A percentile compares a stretch with the other conserved stretches of the same genome.
phyloP scores from a whole-genome alignment of 306 rosid species.

The Dalbergia cochinchinensis region DNA sequence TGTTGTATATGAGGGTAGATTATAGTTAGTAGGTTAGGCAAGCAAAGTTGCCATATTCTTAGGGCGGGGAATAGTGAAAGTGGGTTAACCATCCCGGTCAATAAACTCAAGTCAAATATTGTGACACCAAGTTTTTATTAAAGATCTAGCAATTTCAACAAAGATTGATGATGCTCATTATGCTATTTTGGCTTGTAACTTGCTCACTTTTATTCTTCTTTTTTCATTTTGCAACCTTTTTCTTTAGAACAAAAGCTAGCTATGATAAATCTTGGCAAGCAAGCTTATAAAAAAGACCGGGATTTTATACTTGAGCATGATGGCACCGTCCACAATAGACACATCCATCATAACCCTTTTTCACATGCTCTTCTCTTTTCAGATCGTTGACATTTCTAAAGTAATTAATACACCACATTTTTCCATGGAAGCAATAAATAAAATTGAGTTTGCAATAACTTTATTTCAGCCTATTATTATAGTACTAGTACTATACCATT shows the following conservation, averaged over 20 bases:
- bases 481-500: too few relatives aligned
- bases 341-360: slow-evolving; percentile 58
- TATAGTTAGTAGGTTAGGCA: background rate
- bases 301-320: slow-evolving; percentile 41
- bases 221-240: slow-evolving; percentile 31
- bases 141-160: slow-evolving; percentile 12
- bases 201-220: slow-evolving; percentile 39
- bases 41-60: background rate
- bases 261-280: slow-evolving; percentile 51
- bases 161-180: slow-evolving; percentile 43
- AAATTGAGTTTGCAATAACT: slow-evolving; percentile 1
- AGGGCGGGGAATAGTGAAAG: background rate
- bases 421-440: slow-evolving; percentile 33
- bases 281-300: slow-evolving; percentile 43
- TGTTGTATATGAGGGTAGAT: too few relatives aligned
- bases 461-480: background rate
- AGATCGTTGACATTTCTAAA: slow-evolving; percentile 51
- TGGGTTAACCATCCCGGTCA: background rate
- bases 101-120: slow-evolving; percentile 22
- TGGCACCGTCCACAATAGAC: slow-evolving; percentile 55
- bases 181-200: slow-evolving; percentile 53
- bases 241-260: slow-evolving; percentile 13
- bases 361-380: slow-evolving; percentile 52
- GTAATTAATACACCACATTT: slow-evolving; percentile 45
- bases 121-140: background rate